phyloP scores from a whole-genome alignment of 2,329 filamentous ascomycete species.

The Calonectria hawksworthii region DNA sequence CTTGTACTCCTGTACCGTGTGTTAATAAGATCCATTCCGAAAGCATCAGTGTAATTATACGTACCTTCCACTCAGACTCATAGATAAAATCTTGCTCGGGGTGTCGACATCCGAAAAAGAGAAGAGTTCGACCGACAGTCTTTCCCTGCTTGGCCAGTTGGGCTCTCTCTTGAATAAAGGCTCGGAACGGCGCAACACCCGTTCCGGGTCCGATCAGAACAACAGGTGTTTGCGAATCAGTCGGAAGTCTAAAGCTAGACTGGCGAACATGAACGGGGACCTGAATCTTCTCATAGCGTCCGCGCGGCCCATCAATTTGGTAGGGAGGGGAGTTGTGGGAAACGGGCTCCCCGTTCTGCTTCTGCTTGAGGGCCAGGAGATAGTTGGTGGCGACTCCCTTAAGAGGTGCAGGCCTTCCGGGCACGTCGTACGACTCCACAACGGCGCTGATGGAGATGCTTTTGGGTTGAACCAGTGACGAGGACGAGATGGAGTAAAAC shows the following conservation, averaged over 20 bases:
- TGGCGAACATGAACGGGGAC: slow-evolving; percentile 96
- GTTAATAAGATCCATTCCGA: background rate
- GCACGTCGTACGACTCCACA: slow-evolving; percentile 8
- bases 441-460: slow-evolving; percentile 21
- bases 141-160: slow-evolving; percentile 84
- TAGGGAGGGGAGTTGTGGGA: background rate
- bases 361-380: slow-evolving; percentile 18
- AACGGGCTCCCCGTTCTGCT: background rate
- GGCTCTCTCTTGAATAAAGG: slow-evolving; percentile 93
- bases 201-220: slow-evolving; percentile 98
- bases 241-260: slow-evolving; percentile 99
- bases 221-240: slow-evolving; percentile 91
- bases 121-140: slow-evolving; percentile 85
- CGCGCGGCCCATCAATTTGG: background rate
- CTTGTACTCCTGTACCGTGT: slow-evolving; percentile 77
- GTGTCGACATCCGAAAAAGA: slow-evolving; percentile 97
- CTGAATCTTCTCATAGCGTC: slow-evolving; percentile 94
- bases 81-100: slow-evolving; percentile 91
- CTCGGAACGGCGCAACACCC: slow-evolving; percentile 96
- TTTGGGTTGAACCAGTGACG: slow-evolving; percentile 24
- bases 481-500: slow-evolving; percentile 36
- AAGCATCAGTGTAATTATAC: too few species aligned
- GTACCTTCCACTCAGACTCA: slow-evolving; percentile 88
- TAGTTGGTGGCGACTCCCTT: slow-evolving; percentile 25
- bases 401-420: background rate